phyloP scores from a whole-genome alignment of 495 filamentous ascomycete genomes.

The Aspergillus indologenus region DNA sequence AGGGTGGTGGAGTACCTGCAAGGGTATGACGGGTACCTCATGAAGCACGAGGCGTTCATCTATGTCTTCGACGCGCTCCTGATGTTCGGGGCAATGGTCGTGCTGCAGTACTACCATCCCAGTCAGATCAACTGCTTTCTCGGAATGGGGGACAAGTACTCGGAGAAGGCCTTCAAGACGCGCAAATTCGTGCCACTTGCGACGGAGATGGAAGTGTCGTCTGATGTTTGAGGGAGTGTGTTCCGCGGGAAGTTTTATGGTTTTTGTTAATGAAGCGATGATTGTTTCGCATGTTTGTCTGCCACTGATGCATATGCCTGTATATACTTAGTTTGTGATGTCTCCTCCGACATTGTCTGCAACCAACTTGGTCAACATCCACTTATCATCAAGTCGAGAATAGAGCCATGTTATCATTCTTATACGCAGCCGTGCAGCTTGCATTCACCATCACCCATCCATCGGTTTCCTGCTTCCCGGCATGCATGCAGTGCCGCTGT shows the following conservation, averaged over 20 bases:
- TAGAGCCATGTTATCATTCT: too few relatives aligned
- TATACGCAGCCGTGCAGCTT: too few relatives aligned
- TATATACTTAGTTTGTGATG: background rate
- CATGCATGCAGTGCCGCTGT: too few relatives aligned
- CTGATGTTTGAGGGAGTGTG: background rate
- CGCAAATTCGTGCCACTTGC: background rate
- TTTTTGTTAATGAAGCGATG: background rate
- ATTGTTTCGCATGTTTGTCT: background rate
- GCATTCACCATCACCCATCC: too few relatives aligned
- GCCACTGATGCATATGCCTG: background rate
- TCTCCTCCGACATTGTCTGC: background rate
- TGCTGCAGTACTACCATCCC: constrained; percentile 1
- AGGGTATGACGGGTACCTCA: constrained; percentile 49
- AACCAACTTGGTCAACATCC: background rate
- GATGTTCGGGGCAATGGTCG: constrained; percentile 40
- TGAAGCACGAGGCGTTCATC: constrained; percentile 57
- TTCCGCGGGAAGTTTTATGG: background rate
- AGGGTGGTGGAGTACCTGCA: constrained; percentile 60
- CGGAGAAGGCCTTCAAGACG: constrained; percentile 1
- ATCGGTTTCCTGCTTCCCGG: too few relatives aligned
- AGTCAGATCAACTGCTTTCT: constrained; percentile 5
- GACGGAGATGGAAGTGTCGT: constrained; percentile 2
- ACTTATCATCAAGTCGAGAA: too few relatives aligned
- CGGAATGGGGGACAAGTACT: background rate
- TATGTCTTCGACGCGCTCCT: constrained; percentile 61